Evolutionary conservation across 148 eudicot genomes (phyloP), one percentile per base, ranked within the genome.

Genomic region (Nepenthes gracilis): DNA sequence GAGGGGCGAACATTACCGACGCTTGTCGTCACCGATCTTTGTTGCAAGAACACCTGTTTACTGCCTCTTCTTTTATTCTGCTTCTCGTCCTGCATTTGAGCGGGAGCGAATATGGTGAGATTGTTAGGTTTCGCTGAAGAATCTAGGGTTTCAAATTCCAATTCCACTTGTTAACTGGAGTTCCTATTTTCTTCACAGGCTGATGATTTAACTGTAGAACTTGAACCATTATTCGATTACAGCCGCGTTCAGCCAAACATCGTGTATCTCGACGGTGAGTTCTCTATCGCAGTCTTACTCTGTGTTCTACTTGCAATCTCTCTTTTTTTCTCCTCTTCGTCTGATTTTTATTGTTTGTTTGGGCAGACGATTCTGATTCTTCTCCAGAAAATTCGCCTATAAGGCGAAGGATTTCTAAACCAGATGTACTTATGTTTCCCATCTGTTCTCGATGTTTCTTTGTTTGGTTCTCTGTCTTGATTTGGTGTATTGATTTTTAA

Each of bases 141-240:
- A 62, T 6, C 43, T 50, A 48, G 55, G 64, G 64, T 61, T 62
- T 62, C 47, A 15, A 35, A 50, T 35, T 47, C 14, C 33, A 15
- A 47, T 61, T 43, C n/a, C 15, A 35, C 54, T 40, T 13, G 12
- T 51, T 23, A 23, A 23, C 23, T 49, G 33, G 9, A 8, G 34
- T 11, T 38, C 54, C 13, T 37, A 13, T 64, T 13, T 64, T 64
- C 56, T 47, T 55, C 78, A 81, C 34, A 2, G 53, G 53, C 15
- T 49, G 53, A 49, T 49, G 86, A 90, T 64, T 64, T 65, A 5
- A 32, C 15, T 7, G 96, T 88, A 64, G 97, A 92, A 74, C 66
- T 92, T 40, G 96, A 92, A 51, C 88, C 94, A 1, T 77, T 92
- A 4, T 92, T 92, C 68, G 96, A 92, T 83, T 92, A 92, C 69